A percentile compares a stretch with the other conserved stretches of the same genome.
Evolutionary conservation across 2,329 filamentous ascomycete genomes (phyloP).

Genomic region (Pseudogymnoascus sp.): DNA sequence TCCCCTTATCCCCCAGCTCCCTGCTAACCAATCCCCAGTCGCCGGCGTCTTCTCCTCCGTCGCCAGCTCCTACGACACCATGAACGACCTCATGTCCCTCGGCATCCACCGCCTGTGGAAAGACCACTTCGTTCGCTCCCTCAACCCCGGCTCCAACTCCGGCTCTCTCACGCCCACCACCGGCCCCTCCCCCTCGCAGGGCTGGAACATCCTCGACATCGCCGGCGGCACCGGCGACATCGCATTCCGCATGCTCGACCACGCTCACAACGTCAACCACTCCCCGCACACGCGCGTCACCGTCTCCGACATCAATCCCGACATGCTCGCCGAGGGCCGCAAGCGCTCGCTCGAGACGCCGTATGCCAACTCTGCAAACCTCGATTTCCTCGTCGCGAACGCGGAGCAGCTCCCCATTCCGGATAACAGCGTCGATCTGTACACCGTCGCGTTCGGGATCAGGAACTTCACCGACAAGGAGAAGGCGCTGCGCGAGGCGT

Average conservation of each 20-base stretch:
- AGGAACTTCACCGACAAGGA: slow-evolving; percentile 94
- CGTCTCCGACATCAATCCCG: slow-evolving; percentile 90
- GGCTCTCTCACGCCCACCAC: slow-evolving; percentile 31
- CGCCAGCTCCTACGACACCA: slow-evolving; percentile 68
- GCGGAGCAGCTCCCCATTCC: slow-evolving; percentile 70
- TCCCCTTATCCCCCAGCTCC: not conserved
- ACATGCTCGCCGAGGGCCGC: slow-evolving; percentile 84
- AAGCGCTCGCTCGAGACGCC: slow-evolving; percentile 61
- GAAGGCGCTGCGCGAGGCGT: slow-evolving; percentile 72
- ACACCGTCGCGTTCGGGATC: slow-evolving; percentile 96
- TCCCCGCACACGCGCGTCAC: slow-evolving; percentile 78
- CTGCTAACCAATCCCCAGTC: slow-evolving; percentile 40
- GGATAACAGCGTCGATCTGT: slow-evolving; percentile 74
- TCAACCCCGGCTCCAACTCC: slow-evolving; percentile 56
- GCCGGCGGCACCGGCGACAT: slow-evolving; percentile 97
- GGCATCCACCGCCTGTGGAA: slow-evolving; percentile 96
- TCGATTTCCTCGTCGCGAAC: slow-evolving; percentile 81
- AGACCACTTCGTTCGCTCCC: slow-evolving; percentile 86
- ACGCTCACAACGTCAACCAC: slow-evolving; percentile 71
- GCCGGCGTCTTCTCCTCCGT: slow-evolving; percentile 91
- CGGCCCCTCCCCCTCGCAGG: slow-evolving; percentile 42
- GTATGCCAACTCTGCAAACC: slow-evolving; percentile 46
- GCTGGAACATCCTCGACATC: slow-evolving; percentile 82
- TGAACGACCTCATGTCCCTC: slow-evolving; percentile 99
- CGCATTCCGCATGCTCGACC: slow-evolving; percentile 90